phyloP scores from a whole-genome alignment of 441 rosid species.

The Pelargonium australe region DNA sequence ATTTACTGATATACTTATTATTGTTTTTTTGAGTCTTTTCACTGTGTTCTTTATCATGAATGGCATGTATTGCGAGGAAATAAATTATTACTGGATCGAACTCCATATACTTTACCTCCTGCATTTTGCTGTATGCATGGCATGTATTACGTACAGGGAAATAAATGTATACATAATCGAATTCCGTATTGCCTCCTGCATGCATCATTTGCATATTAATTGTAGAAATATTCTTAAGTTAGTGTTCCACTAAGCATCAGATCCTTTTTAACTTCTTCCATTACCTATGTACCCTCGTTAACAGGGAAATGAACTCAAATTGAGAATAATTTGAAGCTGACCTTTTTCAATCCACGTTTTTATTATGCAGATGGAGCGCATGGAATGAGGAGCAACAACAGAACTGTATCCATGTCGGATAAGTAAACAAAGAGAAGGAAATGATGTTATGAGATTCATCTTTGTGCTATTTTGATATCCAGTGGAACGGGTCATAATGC shows the following conservation, averaged over 20 bases:
- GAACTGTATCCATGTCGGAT: conserved; percentile 2
- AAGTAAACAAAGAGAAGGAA: not conserved
- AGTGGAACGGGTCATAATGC: conserved; percentile 12
- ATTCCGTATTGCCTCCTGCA: no score
- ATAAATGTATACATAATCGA: no score
- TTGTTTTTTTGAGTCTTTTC: no score
- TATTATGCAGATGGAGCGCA: conserved; percentile 67
- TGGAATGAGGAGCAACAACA: conserved; percentile 46
- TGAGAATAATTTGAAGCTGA: not conserved
- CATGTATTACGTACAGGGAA: no score
- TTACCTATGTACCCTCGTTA: not conserved
- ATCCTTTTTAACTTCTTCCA: not conserved
- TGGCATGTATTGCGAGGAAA: no score
- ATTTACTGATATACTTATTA: no score
- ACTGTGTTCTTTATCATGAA: no score
- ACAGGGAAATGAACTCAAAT: not conserved
- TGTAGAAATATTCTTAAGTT: not conserved
- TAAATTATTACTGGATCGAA: not conserved
- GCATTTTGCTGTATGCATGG: not conserved
- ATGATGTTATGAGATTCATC: not conserved
- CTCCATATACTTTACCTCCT: not conserved
- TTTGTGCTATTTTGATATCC: conserved; percentile 11
- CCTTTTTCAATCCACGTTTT: not conserved
- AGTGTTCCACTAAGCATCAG: not conserved
- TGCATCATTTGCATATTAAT: not conserved